Evolutionary conservation across 495 filamentous ascomycete species (phyloP), one percentile per base, ranked within the genome.

Genomic region (Cercophora sp.): DNA sequence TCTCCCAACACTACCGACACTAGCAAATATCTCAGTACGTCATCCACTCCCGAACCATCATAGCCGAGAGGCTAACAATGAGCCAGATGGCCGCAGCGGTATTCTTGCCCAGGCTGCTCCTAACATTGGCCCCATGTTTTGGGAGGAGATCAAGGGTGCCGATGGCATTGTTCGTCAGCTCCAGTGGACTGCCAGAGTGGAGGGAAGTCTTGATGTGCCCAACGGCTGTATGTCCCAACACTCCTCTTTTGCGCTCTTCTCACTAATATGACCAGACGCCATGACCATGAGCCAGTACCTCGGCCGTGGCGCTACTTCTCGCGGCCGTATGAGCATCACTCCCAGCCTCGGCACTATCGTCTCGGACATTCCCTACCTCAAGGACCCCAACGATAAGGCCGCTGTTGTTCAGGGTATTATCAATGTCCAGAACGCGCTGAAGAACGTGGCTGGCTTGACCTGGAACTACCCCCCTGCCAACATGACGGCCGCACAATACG

Each of bases 61-160:
- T n/a, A n/a, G n/a, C n/a, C n/a, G n/a, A n/a, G n/a, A n/a, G n/a
- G n/a, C n/a, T n/a, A n/a, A n/a, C n/a, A n/a, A n/a, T n/a, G n/a
- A n/a, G n/a, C n/a, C 72, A 57, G 70, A 65, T 48, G 67, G 73
- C 22, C 73, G 82, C 32, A 75, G 70, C 37, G 86, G 85, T 39
- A 79, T 85, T 40, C 70, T 88, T 15, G 77, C 86, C 42, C 83
- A 86, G 66, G 77, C 86, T 51, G 86, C 86, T 39, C 85, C 85
- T 43, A 79, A 82, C 52, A 84, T 85, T 27, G 80, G 80, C 4
- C 76, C 81, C 15, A 76, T 85, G 69, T 72, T 79, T 63, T 85
- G 78, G 76, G 77, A 83, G 47, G 76, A 79, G 47, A 77, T 83
- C 57, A 73, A 69, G 40, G 79, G 79, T 15, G 70, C 73, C 4